phyloP scores from a whole-genome alignment of 1,284 basidiomycete species.

The Anthracocystis panici-leucophaei region DNA sequence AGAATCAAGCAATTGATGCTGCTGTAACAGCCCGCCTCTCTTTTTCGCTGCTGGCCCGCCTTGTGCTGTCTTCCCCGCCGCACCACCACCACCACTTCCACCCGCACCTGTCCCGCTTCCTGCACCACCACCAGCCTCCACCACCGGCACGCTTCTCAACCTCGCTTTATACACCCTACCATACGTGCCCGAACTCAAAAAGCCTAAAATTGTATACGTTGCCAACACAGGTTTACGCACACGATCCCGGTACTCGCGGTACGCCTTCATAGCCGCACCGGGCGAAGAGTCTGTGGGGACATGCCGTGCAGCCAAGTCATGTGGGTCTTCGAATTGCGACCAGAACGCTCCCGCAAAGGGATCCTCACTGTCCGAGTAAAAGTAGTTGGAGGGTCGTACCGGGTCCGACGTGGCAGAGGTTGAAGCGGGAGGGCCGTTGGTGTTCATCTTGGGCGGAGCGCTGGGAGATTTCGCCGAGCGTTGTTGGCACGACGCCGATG shows the following conservation, averaged over 20 bases:
- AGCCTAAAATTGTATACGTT: conserved; percentile 88
- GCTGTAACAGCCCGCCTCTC: conserved; percentile 25
- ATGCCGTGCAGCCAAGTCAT: conserved; percentile 38
- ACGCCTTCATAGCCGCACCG: conserved; percentile 59
- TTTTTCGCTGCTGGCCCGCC: conserved; percentile 18
- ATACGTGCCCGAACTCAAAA: conserved; percentile 97
- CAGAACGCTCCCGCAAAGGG: conserved; percentile 41
- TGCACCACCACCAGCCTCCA: neutral
- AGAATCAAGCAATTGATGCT: conserved; percentile 29
- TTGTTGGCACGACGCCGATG: too few species aligned
- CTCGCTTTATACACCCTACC: conserved; percentile 97
- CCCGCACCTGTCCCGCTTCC: neutral
- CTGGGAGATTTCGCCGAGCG: too few species aligned
- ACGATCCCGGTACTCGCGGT: conserved; percentile 58
- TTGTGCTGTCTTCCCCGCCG: neutral
- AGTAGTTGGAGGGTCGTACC: conserved; percentile 25
- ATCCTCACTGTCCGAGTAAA: conserved; percentile 32
- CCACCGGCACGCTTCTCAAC: conserved; percentile 48
- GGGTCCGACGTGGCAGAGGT: neutral
- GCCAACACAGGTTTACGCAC: conserved; percentile 56
- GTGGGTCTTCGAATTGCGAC: conserved; percentile 45
- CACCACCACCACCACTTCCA: conserved; percentile 2
- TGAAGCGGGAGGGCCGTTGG: neutral
- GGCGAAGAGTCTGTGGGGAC: conserved; percentile 37
- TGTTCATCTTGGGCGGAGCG: neutral